Evolutionary conservation across 1,139 yeast genomes (phyloP).

Genomic region (Kurtzmaniella quercitrusa): DNA sequence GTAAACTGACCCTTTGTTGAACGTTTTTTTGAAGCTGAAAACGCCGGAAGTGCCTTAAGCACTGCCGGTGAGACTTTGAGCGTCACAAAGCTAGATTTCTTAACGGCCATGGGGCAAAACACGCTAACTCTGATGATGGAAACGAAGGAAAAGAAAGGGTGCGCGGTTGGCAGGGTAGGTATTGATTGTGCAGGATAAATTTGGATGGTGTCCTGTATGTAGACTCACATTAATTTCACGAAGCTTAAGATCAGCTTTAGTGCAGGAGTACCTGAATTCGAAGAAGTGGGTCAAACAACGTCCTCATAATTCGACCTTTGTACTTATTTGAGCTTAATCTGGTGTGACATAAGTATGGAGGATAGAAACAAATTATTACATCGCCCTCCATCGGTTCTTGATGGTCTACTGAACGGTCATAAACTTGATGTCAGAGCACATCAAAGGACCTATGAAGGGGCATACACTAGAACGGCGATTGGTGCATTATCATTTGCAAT

Average conservation of each 20-base stretch:
- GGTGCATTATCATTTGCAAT: slow-evolving; percentile 44
- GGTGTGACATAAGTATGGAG: not conserved
- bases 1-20: slow-evolving; percentile 17
- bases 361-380: not conserved
- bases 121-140: no score
- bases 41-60: slow-evolving; percentile 33
- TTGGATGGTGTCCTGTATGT: no score
- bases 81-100: slow-evolving; percentile 32
- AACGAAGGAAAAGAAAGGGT: not conserved
- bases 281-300: no score
- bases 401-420: slow-evolving; percentile 30
- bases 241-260: no score
- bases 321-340: not conserved
- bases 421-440: slow-evolving; percentile 56
- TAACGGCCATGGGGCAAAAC: slow-evolving; percentile 24
- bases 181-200: not conserved
- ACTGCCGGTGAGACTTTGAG: slow-evolving; percentile 27
- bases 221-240: no score
- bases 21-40: slow-evolving; percentile 30
- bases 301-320: no score
- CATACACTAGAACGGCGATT: slow-evolving; percentile 52
- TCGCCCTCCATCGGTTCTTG: slow-evolving; percentile 29
- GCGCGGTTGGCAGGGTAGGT: no score
- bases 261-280: no score
- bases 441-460: slow-evolving; percentile 61